Conservation (phyloP, 495 filamentous ascomycete species). For the Talaromyces wortmannii region DNA sequence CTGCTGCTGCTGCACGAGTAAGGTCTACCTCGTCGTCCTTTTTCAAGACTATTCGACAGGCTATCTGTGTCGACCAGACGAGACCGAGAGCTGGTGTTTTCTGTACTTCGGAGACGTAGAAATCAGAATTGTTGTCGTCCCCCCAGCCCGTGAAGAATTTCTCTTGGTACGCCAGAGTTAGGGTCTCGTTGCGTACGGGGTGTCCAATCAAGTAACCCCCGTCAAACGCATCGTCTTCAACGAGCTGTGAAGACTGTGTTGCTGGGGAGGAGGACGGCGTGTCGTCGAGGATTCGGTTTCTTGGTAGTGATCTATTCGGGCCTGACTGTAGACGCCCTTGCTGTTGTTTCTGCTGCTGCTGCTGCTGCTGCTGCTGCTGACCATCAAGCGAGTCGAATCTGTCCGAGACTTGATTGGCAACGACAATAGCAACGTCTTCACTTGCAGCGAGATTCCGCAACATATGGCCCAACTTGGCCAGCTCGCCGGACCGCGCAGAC, state of each 20-base stretch:
- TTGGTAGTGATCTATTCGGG: neutral
- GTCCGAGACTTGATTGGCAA: constrained; percentile 95
- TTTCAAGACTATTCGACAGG: constrained; percentile 71
- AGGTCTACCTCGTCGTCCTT: constrained; percentile 23
- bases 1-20: neutral
- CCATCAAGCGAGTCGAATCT: constrained; percentile 47
- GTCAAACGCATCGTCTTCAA: constrained; percentile 30
- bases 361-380: neutral
- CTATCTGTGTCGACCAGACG: constrained; percentile 85
- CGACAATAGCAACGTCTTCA: constrained; percentile 74
- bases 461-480: constrained; percentile 68
- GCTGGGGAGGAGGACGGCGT: constrained; percentile 19
- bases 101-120: constrained; percentile 24
- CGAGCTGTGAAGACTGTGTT: constrained; percentile 19
- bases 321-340: neutral
- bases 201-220: constrained; percentile 32
- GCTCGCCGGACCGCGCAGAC: constrained; percentile 51
- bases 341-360: neutral
- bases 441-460: constrained; percentile 67
- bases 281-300: constrained; percentile 7
- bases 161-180: constrained; percentile 82
- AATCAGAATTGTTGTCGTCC: constrained; percentile 27
- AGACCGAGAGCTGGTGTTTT: constrained; percentile 87
- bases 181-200: constrained; percentile 34
- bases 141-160: constrained; percentile 95